Conservation (phyloP, 139 green algal species). For the Closterium sp. region DNA sequence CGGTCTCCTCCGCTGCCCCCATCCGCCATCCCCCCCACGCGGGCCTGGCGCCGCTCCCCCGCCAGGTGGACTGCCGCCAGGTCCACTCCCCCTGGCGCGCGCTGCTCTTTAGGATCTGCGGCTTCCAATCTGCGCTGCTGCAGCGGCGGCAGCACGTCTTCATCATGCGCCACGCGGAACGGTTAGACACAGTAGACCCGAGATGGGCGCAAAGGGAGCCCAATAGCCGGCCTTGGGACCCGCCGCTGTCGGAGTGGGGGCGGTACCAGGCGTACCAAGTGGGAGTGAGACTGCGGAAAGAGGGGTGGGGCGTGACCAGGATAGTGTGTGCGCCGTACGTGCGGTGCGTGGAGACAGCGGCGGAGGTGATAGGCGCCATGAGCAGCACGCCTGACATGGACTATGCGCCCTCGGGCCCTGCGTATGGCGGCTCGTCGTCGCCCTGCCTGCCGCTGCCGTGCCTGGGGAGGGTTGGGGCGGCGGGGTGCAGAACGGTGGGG, state of each 20-base stretch:
- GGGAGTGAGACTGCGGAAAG: background rate
- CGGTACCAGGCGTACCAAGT: constrained; percentile 22
- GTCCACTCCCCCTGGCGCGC: background rate
- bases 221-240: constrained; percentile 34
- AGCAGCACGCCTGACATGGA: background rate
- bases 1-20: background rate
- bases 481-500: background rate
- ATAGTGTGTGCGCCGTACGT: constrained; percentile 46
- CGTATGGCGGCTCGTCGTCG: background rate
- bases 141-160: constrained; percentile 26
- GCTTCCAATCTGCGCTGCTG: background rate
- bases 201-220: constrained; percentile 13
- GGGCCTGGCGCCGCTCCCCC: background rate
- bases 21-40: background rate
- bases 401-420: background rate
- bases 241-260: constrained; percentile 42
- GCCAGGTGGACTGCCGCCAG: background rate
- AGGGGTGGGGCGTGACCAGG: constrained; percentile 18
- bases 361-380: background rate
- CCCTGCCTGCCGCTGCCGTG: background rate
- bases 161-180: constrained; percentile 47
- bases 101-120: constrained; percentile 7
- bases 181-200: constrained; percentile 14
- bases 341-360: constrained; percentile 41
- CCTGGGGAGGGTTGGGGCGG: background rate